Evolutionary conservation across 1,284 basidiomycete species (phyloP), one percentile per base, ranked within the genome.

Genomic region (Moesziomyces sp.): DNA sequence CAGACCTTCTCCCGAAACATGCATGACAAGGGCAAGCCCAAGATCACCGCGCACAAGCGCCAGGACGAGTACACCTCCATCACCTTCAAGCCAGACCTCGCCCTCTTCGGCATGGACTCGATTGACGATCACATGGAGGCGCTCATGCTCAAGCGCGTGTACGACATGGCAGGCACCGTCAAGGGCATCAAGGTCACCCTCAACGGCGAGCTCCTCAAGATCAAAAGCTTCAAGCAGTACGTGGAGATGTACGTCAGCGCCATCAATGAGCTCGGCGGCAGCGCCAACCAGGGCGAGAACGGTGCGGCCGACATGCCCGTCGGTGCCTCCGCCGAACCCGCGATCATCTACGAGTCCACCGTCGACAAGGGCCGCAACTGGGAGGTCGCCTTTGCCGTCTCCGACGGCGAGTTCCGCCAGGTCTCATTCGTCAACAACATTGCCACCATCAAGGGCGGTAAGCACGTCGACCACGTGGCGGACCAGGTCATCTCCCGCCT

Each of bases 341-440:
- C 89, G 0, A 86, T 97, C 76, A 89, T 98, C 65, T 93, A 93
- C 85, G 96, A 98, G 83, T 87, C 90, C 58, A 87, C 92, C 66
- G 88, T 89, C 56, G 87, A 89, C 71, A 79, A 77, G 55, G 82
- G 82, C 9, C 78, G 80, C 48, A 91, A 94, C 16, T 99, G 97
- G 97, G 97, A 99, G 84, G 89, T 99, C 24, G 97, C 92, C 0
- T 99, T 99, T 83, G 91, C 94, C 0, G 89, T 97, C 13, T 97
- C 96, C 0, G 93, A 94, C 60, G 87, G 88, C 38, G 94, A 94
- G 26, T 87, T 90, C 42, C 93, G 93, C 85, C 78, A 80, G 57
- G 93, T 98, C 42, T 97, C 97, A 16, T 99, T 98, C 83, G 94
- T 94, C 79, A 99, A 99, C 86, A 94, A 94, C 24, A 99, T 99